Evolutionary conservation across 805 yeast species (phyloP), one percentile per base, ranked within the genome.

Genomic region (Kregervanrija fluxuum): DNA sequence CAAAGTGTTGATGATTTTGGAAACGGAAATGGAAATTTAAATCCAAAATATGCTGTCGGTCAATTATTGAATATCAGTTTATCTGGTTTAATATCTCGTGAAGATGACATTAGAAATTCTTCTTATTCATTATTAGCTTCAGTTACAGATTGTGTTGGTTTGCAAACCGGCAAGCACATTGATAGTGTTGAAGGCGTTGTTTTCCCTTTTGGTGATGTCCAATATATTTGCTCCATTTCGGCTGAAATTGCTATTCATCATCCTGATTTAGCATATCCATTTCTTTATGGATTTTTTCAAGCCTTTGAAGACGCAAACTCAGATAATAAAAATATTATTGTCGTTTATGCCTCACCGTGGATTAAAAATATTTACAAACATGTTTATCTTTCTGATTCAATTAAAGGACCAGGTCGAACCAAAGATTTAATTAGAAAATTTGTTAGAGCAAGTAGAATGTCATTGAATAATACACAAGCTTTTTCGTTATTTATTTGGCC

Each of bases 271-370:
- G 76, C 95, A 0, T 72, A 73, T 47, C 74, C 81, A 38, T 76
- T 85, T 45, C 50, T 76, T 17, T 50, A 49, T 15, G 73, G 75
- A 0, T 73, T 74, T 51, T 74, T 80, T 58, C 67, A 66, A 34
- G 78, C 84, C 1, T 73, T 71, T 47, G 76, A 69, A 2, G 64
- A 61, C 40, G 53, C 73, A 15, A 61, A 66, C 0, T 47, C 43
- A 0, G 65, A 59, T 8, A 67, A 66, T 35, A 45, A 65, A 56
- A 57, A 68, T 40, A 52, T 68, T n/a, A 64, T 71, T 45, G 71
- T 78, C 1, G 68, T 69, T 14, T 80, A 79, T 54, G 65, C 80
- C 10, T 68, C 84, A 0, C 90, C 93, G 2, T 88, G 95, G 95
- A 69, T 84, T 12, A 73, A 73, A 17, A 83, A 86, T 53, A 68